A percentile compares a stretch with the other conserved stretches of the same genome.
Evolutionary conservation across 2,329 filamentous ascomycete genomes (phyloP).

Genomic region (Colletotrichum magnum): DNA sequence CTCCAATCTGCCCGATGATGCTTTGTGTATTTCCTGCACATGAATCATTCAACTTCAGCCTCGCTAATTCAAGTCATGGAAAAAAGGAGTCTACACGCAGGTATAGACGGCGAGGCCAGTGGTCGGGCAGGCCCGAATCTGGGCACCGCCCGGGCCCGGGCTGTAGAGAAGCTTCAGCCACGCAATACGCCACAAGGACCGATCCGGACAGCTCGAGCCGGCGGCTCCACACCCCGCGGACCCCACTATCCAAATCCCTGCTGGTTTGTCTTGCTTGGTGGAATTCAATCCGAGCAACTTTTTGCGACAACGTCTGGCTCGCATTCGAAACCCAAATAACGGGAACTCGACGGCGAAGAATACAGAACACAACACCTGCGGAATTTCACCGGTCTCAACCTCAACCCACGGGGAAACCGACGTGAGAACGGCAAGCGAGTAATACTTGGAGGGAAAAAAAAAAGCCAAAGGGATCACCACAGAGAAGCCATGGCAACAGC

Average conservation of each 20-base stretch:
- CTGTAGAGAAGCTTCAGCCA: not conserved
- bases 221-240: slow-evolving; percentile 40
- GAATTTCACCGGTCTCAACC: not conserved
- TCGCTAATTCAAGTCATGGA: not conserved
- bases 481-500: slow-evolving; percentile 45
- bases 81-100: not conserved
- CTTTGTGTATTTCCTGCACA: too few relatives aligned
- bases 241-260: slow-evolving; percentile 38
- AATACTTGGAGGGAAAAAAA: too few relatives aligned
- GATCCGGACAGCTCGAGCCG: slow-evolving; percentile 37
- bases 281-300: slow-evolving; percentile 33
- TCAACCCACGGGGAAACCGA: not conserved
- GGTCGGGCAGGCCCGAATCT: too few relatives aligned
- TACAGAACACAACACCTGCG: not conserved
- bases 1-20: too few relatives aligned
- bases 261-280: slow-evolving; percentile 21
- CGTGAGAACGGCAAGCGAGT: not conserved
- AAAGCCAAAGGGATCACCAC: too few relatives aligned
- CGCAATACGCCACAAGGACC: slow-evolving; percentile 16
- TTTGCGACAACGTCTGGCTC: slow-evolving; percentile 28
- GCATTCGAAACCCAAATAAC: not conserved
- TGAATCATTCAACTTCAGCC: too few relatives aligned
- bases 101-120: too few relatives aligned
- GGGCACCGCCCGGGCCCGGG: too few relatives aligned
- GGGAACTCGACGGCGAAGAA: not conserved